phyloP scores from a whole-genome alignment of 495 filamentous ascomycete genomes.

The Penicillium diatomitis region DNA sequence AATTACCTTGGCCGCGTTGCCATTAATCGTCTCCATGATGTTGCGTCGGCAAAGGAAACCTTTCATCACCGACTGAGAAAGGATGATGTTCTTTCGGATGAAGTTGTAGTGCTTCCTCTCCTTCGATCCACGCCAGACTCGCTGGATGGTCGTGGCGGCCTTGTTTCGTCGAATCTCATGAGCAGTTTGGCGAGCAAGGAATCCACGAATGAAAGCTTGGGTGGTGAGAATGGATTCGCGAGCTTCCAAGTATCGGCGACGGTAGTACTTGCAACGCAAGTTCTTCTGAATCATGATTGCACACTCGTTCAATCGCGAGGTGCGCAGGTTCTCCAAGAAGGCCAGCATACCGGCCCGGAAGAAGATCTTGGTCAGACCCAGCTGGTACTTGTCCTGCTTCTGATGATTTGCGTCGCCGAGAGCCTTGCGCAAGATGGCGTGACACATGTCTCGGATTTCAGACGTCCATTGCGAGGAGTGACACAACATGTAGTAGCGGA shows the following conservation, averaged over 20 bases:
- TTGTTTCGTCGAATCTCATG: conserved; percentile 74
- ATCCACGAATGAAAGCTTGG: conserved; percentile 65
- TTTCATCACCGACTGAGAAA: conserved; percentile 81
- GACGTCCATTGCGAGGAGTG: conserved; percentile 86
- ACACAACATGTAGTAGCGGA: conserved; percentile 97
- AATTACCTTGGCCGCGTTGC: conserved; percentile 84
- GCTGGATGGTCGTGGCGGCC: conserved; percentile 88
- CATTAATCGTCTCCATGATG: conserved; percentile 87
- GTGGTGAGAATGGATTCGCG: conserved; percentile 69
- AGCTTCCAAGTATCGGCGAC: conserved; percentile 83
- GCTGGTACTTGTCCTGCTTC: conserved; percentile 88
- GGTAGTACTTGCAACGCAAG: conserved; percentile 86
- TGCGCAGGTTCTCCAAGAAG: conserved; percentile 89
- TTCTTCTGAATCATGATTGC: conserved; percentile 99
- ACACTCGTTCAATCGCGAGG: conserved; percentile 81
- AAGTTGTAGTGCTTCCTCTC: conserved; percentile 66
- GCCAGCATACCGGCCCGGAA: conserved; percentile 99
- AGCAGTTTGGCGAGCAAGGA: conserved; percentile 65
- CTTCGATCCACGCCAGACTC: conserved; percentile 86
- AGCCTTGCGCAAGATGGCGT: conserved; percentile 84
- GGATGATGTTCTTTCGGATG: conserved; percentile 72
- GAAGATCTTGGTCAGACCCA: conserved; percentile 97
- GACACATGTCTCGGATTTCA: conserved; percentile 87
- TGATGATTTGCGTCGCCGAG: conserved; percentile 70
- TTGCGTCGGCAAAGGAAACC: conserved; percentile 80